A percentile compares a stretch with the other conserved stretches of the same genome.
Conservation (phyloP, 805 yeast species). For the Candida tallmaniae region DNA sequence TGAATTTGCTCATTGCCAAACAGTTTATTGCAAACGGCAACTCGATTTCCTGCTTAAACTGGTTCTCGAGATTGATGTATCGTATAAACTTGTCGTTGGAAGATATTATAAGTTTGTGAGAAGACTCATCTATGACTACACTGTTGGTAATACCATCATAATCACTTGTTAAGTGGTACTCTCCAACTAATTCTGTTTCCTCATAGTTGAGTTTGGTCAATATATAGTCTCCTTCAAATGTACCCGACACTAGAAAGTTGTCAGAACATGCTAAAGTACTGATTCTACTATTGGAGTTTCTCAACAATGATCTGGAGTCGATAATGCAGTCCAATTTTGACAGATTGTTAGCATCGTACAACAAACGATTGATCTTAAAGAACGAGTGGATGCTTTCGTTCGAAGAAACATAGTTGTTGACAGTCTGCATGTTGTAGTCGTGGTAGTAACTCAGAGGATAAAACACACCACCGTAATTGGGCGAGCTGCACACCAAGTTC, state of each 20-base stretch:
- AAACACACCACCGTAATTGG: slow-evolving; percentile 31
- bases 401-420: slow-evolving; percentile 18
- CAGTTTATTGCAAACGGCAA: slow-evolving; percentile 51
- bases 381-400: slow-evolving; percentile 27
- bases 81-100: slow-evolving; percentile 48
- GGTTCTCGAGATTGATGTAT: slow-evolving; percentile 30
- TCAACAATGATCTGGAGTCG: slow-evolving; percentile 27
- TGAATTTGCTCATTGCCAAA: slow-evolving; percentile 36
- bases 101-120: slow-evolving; percentile 37
- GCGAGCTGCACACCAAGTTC: slow-evolving; percentile 40
- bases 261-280: slow-evolving; percentile 46
- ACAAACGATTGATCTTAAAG: slow-evolving; percentile 32
- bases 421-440: slow-evolving; percentile 24
- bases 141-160: slow-evolving; percentile 52
- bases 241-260: slow-evolving; percentile 45
- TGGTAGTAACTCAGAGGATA: slow-evolving; percentile 34
- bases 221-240: slow-evolving; percentile 49
- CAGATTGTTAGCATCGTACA: slow-evolving; percentile 21
- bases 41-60: slow-evolving; percentile 9
- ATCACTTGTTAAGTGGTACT: slow-evolving; percentile 37
- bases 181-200: slow-evolving; percentile 27
- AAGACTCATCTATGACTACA: slow-evolving; percentile 28
- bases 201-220: slow-evolving; percentile 21
- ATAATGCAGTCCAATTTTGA: slow-evolving; percentile 35
- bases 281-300: slow-evolving; percentile 35